A percentile compares a stretch with the other conserved stretches of the same genome.
phyloP scores from a whole-genome alignment of 352 stramenopile genomes.

The Globisporangium sylvaticum region DNA sequence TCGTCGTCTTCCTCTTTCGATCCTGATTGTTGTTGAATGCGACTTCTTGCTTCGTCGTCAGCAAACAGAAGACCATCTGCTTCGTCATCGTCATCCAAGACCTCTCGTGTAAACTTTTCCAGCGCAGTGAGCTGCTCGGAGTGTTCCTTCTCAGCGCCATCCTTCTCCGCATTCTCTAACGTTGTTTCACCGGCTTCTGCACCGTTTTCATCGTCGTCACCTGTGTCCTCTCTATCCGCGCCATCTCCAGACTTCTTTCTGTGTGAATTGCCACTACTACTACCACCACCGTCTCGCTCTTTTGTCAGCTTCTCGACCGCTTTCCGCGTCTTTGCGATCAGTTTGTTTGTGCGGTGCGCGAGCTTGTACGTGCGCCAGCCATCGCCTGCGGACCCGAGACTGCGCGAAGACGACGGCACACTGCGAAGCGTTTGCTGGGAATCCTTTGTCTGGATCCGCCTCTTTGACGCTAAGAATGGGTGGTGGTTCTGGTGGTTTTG shows the following conservation, averaged over 20 bases:
- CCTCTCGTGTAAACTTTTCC: constrained; percentile 45
- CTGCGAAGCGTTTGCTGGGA: constrained; percentile 2
- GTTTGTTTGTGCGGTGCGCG: constrained; percentile 50
- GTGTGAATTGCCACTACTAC: not conserved
- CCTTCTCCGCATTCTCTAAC: not conserved
- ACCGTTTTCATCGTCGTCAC: constrained; percentile 6
- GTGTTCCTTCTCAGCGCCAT: not conserved
- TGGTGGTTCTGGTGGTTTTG: constrained; percentile 1
- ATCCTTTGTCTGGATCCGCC: constrained; percentile 15
- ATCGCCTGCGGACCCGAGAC: constrained; percentile 16
- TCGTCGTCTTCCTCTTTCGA: not conserved
- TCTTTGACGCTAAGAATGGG: constrained; percentile 9
- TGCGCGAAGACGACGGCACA: constrained; percentile 1
- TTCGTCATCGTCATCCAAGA: constrained; percentile 29
- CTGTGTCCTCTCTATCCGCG: not conserved
- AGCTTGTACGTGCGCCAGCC: constrained; percentile 63
- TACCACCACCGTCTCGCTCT: constrained; percentile 15
- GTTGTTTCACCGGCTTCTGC: not conserved
- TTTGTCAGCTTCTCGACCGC: constrained; percentile 31
- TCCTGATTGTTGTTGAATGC: not conserved
- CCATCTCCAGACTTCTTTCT: not conserved
- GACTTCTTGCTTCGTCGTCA: not conserved
- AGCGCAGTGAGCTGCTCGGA: not conserved
- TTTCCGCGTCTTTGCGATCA: constrained; percentile 58
- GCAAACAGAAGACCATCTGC: not conserved